Conservation (phyloP, 2,329 filamentous ascomycete species). For the Fusarium globosum region DNA sequence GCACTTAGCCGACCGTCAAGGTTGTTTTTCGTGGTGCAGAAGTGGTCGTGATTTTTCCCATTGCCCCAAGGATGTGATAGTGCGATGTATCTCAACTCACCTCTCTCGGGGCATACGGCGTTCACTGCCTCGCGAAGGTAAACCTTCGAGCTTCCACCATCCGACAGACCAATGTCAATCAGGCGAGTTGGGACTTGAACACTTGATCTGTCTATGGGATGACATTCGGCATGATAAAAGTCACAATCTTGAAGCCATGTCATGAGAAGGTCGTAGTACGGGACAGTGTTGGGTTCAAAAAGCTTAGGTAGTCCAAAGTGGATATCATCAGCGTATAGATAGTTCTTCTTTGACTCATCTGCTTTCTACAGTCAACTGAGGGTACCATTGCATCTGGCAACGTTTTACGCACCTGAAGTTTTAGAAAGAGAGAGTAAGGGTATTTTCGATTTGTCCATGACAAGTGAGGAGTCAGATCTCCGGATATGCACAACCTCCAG, state of each 20-base stretch:
- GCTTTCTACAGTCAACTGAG: not conserved
- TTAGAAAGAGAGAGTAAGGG: constrained; percentile 1
- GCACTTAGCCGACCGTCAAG: not conserved
- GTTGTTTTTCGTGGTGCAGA: constrained; percentile 16
- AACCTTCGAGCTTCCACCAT: not conserved
- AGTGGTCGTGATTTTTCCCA: not conserved
- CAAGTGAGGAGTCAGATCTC: not conserved
- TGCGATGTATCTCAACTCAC: constrained; percentile 3
- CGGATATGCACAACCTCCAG: not conserved
- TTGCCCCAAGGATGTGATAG: constrained; percentile 27
- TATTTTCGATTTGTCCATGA: not conserved
- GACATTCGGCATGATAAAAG: not conserved
- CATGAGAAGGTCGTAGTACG: constrained; percentile 5
- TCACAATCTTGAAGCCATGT: constrained; percentile 28
- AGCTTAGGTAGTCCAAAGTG: constrained; percentile 18
- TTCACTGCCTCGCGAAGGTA: not conserved
- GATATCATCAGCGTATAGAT: not conserved
- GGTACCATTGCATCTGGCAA: not conserved
- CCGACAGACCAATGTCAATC: not conserved
- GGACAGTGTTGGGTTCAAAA: not conserved
- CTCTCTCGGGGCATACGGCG: accelerated
- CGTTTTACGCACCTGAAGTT: not conserved
- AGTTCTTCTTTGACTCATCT: not conserved
- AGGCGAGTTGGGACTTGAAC: constrained; percentile 10
- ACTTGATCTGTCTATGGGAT: not conserved